phyloP scores from a whole-genome alignment of 1,284 basidiomycete genomes.

The Fomitopsis betulina region DNA sequence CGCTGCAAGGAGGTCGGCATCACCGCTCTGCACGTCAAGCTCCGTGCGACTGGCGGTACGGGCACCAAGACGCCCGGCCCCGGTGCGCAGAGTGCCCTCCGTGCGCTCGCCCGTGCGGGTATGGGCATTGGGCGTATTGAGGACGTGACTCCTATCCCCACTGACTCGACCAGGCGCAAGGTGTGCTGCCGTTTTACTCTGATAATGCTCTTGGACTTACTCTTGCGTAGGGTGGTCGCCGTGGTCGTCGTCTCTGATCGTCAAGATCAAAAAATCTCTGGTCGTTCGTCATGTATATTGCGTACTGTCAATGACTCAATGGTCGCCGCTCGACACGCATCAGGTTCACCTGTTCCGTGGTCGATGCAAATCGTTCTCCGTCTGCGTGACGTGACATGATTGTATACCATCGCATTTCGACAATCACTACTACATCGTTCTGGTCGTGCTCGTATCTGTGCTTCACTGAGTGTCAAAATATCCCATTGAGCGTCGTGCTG shows the following conservation, averaged over 20 bases:
- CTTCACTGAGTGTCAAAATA: not conserved
- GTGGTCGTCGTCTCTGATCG: conserved; percentile 93
- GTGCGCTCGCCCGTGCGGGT: conserved; percentile 96
- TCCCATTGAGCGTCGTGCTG: not conserved
- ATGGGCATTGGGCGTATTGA: conserved; percentile 99
- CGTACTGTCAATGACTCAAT: conserved; percentile 35
- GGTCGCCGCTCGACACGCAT: conserved; percentile 83
- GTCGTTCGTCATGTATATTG: conserved; percentile 33
- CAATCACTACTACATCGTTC: not conserved
- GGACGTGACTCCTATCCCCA: conserved; percentile 95
- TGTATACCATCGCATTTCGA: not conserved
- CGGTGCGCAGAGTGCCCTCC: conserved; percentile 96
- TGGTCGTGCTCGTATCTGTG: not conserved
- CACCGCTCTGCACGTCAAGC: conserved; percentile 96
- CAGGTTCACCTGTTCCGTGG: conserved; percentile 75
- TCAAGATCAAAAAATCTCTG: conserved; percentile 18
- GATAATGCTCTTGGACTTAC: conserved; percentile 7
- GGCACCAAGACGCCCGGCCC: conserved; percentile 99
- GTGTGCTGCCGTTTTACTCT: conserved; percentile 33
- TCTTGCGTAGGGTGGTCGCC: conserved; percentile 86
- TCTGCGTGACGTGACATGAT: conserved; percentile 5
- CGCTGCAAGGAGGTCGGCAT: conserved; percentile 99
- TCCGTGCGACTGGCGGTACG: conserved; percentile 97
- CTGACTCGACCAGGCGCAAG: conserved; percentile 97
- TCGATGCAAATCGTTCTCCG: conserved; percentile 35